Percentiles rank a stretch among this genome's conserved stretches.
Evolutionary conservation across 441 rosid species (phyloP).

Genomic region (Codiaeum variegatum): DNA sequence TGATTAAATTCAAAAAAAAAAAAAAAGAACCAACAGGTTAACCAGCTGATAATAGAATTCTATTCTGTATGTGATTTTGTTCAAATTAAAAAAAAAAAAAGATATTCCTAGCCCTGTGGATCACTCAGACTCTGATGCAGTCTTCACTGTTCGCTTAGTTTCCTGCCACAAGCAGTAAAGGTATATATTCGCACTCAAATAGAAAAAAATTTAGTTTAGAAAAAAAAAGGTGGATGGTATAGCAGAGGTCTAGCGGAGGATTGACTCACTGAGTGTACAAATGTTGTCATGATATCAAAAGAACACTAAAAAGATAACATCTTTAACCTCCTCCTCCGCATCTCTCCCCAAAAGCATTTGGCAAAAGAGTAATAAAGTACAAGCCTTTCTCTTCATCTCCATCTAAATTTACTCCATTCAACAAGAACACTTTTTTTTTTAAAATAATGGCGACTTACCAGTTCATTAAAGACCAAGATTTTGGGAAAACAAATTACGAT

Average conservation of each 20-base stretch:
- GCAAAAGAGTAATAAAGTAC: not conserved
- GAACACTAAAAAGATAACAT: not conserved
- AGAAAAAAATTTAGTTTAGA: not conserved
- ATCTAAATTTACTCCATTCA: not conserved
- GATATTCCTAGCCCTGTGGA: too few relatives aligned
- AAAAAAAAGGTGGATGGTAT: not conserved
- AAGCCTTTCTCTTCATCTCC: too few relatives aligned
- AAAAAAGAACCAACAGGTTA: too few relatives aligned
- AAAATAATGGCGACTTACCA: constrained; percentile 29
- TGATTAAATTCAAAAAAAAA: too few relatives aligned
- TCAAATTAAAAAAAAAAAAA: too few relatives aligned
- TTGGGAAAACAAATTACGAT: not conserved
- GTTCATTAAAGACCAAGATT: constrained; percentile 27
- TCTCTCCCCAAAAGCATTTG: not conserved
- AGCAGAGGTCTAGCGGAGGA: not conserved
- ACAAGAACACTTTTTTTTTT: too few relatives aligned
- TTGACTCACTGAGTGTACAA: not conserved
- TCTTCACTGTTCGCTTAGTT: too few relatives aligned
- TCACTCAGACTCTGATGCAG: too few relatives aligned
- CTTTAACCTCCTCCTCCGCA: not conserved
- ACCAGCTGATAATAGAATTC: too few relatives aligned
- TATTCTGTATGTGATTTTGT: too few relatives aligned
- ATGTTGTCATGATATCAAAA: not conserved
- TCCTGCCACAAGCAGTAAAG: not conserved
- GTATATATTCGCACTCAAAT: not conserved